Conservation (phyloP, 192 early-diverging fungal genomes). For the Obelidium mucronatum region DNA sequence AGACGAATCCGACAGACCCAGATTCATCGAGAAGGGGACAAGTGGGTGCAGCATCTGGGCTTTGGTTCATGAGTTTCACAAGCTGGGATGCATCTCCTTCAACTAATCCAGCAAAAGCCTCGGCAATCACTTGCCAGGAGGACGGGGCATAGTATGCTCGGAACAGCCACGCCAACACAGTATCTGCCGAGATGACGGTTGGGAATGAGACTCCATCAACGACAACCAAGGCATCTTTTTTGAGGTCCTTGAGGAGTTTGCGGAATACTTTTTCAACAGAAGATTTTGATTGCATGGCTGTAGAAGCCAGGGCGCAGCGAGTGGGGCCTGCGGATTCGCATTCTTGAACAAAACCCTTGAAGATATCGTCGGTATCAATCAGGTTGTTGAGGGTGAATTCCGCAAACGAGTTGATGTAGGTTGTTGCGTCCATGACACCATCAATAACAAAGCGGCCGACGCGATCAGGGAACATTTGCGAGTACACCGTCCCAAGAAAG, state of each 20-base stretch:
- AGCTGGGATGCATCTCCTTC: not conserved
- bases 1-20: not conserved
- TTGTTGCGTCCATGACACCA: constrained; percentile 46
- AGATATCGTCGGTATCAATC: constrained; percentile 16
- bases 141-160: not conserved
- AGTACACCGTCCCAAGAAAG: constrained; percentile 50
- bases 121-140: constrained; percentile 11
- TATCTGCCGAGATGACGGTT: not conserved
- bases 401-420: constrained; percentile 4
- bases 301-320: constrained; percentile 42
- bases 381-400: not conserved
- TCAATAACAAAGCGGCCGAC: constrained; percentile 55
- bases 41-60: not conserved
- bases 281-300: not conserved
- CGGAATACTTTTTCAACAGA: not conserved
- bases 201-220: not conserved
- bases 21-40: not conserved
- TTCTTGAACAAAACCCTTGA: constrained; percentile 37
- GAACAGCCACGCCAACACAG: not conserved
- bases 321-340: constrained; percentile 46
- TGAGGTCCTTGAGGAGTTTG: not conserved
- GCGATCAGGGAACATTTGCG: constrained; percentile 59
- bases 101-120: not conserved
- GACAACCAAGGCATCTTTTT: not conserved
- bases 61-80: not conserved